Evolutionary conservation across 2,329 filamentous ascomycete species (phyloP).

Genomic region (Elsinoe necatrix): DNA sequence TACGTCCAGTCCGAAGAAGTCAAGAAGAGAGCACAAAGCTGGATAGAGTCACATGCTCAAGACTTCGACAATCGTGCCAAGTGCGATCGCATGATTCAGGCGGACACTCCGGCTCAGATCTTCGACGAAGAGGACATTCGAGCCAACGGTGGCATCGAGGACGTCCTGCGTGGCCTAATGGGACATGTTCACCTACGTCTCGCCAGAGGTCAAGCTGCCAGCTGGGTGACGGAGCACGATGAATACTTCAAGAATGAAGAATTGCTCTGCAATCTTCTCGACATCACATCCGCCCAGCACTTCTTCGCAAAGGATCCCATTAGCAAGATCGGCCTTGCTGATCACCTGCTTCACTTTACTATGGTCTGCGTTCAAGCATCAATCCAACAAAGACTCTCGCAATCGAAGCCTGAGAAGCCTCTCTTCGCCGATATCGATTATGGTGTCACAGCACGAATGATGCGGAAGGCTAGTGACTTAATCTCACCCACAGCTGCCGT

Average conservation of each 20-base stretch:
- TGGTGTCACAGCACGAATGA: no score
- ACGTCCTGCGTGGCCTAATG: background rate
- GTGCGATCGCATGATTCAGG: background rate
- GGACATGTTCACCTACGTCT: background rate
- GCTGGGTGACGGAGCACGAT: background rate
- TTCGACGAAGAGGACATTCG: background rate
- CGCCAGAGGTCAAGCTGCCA: background rate
- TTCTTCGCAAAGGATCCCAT: conserved; percentile 22
- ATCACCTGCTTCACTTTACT: background rate
- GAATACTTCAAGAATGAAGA: background rate
- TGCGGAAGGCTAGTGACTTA: background rate
- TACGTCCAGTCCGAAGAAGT: background rate
- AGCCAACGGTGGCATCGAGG: background rate
- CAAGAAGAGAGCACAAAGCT: background rate
- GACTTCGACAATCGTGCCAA: background rate
- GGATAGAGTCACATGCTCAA: background rate
- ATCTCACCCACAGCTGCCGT: background rate
- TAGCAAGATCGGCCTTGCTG: conserved; percentile 16
- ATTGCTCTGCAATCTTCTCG: background rate
- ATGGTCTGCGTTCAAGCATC: background rate
- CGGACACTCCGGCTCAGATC: background rate
- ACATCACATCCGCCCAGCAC: conserved; percentile 15
- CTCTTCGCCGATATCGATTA: background rate
- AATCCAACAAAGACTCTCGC: background rate
- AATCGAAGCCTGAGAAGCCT: background rate